Percentiles rank a stretch among this genome's conserved stretches.
Conservation (phyloP, 208 protist species). For the Trypanosoma mega region DNA sequence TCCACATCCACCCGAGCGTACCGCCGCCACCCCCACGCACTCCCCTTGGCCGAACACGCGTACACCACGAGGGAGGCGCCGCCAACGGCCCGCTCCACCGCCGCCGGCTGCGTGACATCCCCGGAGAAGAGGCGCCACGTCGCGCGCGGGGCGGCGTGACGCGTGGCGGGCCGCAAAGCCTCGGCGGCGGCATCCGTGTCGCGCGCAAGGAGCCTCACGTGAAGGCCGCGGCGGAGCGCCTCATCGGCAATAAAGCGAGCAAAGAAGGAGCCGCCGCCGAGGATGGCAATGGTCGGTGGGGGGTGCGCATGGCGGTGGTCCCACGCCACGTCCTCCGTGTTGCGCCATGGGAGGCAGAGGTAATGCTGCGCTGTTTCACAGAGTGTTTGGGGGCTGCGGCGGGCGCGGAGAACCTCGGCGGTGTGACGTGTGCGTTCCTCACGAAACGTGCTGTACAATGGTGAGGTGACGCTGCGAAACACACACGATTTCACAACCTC, state of each 20-base stretch:
- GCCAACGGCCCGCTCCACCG: slow-evolving; percentile 55
- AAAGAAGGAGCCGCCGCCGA: slow-evolving; percentile 49
- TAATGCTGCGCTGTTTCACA: slow-evolving; percentile 16
- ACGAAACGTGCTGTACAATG: slow-evolving; percentile 64
- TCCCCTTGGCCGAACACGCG: slow-evolving; percentile 33
- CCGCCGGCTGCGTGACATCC: slow-evolving; percentile 29
- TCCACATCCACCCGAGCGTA: slow-evolving; percentile 18
- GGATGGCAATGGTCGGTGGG: slow-evolving; percentile 36
- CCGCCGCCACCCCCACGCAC: slow-evolving; percentile 1
- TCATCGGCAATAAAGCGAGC: slow-evolving; percentile 68
- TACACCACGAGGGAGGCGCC: slow-evolving; percentile 55
- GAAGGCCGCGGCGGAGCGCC: slow-evolving; percentile 60
- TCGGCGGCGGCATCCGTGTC: slow-evolving; percentile 51
- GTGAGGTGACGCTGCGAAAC: slow-evolving; percentile 36
- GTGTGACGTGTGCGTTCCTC: slow-evolving; percentile 63
- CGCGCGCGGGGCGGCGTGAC: neutral
- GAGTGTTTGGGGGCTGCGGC: neutral
- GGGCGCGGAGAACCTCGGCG: neutral
- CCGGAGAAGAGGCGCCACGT: slow-evolving; percentile 8
- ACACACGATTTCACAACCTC: slow-evolving; percentile 42
- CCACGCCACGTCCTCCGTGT: slow-evolving; percentile 16
- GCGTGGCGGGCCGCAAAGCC: slow-evolving; percentile 27
- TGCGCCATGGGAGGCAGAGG: slow-evolving; percentile 45
- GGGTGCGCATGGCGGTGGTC: slow-evolving; percentile 4
- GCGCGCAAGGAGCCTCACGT: slow-evolving; percentile 51